Evolutionary conservation across 2,329 filamentous ascomycete genomes (phyloP).

Genomic region (Anthostomella pinea): DNA sequence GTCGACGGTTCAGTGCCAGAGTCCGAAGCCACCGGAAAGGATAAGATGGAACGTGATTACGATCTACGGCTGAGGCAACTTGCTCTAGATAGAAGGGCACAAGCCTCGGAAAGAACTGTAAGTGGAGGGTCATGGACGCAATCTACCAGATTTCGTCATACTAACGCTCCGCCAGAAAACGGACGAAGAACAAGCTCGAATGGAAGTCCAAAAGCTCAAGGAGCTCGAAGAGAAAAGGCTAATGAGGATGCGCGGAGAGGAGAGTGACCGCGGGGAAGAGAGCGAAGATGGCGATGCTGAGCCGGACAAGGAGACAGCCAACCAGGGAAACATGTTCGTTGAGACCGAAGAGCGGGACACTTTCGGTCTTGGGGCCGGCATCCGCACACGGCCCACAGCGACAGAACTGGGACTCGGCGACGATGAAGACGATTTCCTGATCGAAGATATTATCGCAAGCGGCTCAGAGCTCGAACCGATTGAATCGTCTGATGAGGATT

Average conservation of each 20-base stretch:
- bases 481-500: conserved; percentile 29
- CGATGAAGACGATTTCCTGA: conserved; percentile 90
- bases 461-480: conserved; percentile 66
- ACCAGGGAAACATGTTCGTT: conserved; percentile 28
- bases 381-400: conserved; percentile 54
- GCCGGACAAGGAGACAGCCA: conserved; percentile 29
- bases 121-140: no score
- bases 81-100: conserved; percentile 78
- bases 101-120: conserved; percentile 83
- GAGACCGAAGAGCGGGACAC: conserved; percentile 51
- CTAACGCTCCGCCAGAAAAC: no score
- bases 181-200: conserved; percentile 76
- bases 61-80: conserved; percentile 80
- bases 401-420: conserved; percentile 73
- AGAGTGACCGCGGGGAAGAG: conserved; percentile 38
- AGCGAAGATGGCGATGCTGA: no score
- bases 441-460: conserved; percentile 85
- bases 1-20: conserved; percentile 26
- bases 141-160: no score
- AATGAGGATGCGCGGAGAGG: conserved; percentile 82
- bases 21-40: conserved; percentile 56
- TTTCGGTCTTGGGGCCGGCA: conserved; percentile 59
- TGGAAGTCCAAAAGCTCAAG: conserved; percentile 73
- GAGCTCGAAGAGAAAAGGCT: conserved; percentile 80
- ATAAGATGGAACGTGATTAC: conserved; percentile 79